A percentile compares a stretch with the other conserved stretches of the same genome.
These are phyloP conservation scores for Penicillium occitanis DNA, from an alignment of 2,329 filamentous ascomycete genomes.

Conservation along the genomic window DNA sequence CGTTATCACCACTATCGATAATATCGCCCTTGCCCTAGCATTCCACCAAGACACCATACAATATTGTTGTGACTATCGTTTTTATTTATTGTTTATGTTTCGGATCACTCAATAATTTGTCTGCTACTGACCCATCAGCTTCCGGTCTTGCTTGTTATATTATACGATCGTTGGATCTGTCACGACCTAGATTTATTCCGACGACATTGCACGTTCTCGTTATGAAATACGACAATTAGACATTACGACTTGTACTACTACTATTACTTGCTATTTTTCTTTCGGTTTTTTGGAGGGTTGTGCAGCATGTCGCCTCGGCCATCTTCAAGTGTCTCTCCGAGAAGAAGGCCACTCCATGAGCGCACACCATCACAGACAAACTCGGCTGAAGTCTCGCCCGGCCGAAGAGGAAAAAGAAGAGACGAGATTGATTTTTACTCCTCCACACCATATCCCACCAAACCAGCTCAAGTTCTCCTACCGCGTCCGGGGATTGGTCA, in stretches of 20 bases:
- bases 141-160: constrained; percentile 15
- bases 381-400: constrained; percentile 34
- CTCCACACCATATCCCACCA: constrained; percentile 49
- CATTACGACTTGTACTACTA: constrained; percentile 13
- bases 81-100: constrained; percentile 21
- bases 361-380: constrained; percentile 49
- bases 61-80: constrained; percentile 21
- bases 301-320: constrained; percentile 20
- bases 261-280: not conserved
- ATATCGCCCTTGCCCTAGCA: constrained; percentile 19
- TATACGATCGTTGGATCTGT: constrained; percentile 17
- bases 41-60: constrained; percentile 18
- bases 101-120: not conserved
- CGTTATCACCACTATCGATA: constrained; percentile 20
- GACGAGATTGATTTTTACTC: constrained; percentile 43
- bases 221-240: constrained; percentile 17
- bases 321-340: constrained; percentile 35
- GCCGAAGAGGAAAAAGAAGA: constrained; percentile 39
- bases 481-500: constrained; percentile 44
- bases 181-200: constrained; percentile 20
- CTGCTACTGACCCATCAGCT: constrained; percentile 1
- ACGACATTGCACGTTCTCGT: constrained; percentile 19
- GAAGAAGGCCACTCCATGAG: constrained; percentile 48
- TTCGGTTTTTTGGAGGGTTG: not conserved
- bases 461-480: constrained; percentile 47